phyloP scores from a whole-genome alignment of 192 early-diverging fungal genomes.

The Backusella luteola region DNA sequence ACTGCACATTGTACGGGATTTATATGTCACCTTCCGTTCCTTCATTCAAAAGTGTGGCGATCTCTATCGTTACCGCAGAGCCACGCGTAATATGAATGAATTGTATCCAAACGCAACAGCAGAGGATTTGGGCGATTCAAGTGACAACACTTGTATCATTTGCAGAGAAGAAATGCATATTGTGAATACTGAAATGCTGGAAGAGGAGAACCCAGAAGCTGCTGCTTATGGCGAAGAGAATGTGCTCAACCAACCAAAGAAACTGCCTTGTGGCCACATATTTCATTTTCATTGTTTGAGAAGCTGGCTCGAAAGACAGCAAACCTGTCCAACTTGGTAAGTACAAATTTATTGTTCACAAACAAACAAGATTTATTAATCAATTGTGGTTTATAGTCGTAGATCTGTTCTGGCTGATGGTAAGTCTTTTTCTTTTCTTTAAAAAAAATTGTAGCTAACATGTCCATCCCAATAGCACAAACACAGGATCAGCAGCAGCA shows the following conservation, averaged over 20 bases:
- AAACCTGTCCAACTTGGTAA: conserved; percentile 95
- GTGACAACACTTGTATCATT: conserved; percentile 90
- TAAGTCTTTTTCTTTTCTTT: background rate
- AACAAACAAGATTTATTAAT: background rate
- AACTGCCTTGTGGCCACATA: conserved; percentile 93
- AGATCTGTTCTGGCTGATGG: conserved; percentile 44
- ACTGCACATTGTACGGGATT: conserved; percentile 93
- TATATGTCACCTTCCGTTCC: conserved; percentile 92
- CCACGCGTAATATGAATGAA: conserved; percentile 95
- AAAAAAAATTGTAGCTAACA: background rate
- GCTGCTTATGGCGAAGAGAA: conserved; percentile 20
- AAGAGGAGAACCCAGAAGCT: conserved; percentile 16
- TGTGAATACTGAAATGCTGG: background rate
- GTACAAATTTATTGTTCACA: background rate
- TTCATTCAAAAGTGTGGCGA: conserved; percentile 89
- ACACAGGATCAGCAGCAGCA: conserved; percentile 16
- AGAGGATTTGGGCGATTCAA: conserved; percentile 70
- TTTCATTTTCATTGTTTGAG: conserved; percentile 97
- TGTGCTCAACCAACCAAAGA: conserved; percentile 78
- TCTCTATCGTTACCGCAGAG: conserved; percentile 87
- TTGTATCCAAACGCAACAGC: conserved; percentile 91
- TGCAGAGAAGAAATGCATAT: conserved; percentile 94
- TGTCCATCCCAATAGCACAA: background rate
- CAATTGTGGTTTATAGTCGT: conserved; percentile 32
- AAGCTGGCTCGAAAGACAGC: conserved; percentile 97